Percentiles rank a stretch among this genome's conserved stretches.
Evolutionary conservation across 2,329 filamentous ascomycete genomes (phyloP).

Genomic region (Neophaeococcomyces aloes): DNA sequence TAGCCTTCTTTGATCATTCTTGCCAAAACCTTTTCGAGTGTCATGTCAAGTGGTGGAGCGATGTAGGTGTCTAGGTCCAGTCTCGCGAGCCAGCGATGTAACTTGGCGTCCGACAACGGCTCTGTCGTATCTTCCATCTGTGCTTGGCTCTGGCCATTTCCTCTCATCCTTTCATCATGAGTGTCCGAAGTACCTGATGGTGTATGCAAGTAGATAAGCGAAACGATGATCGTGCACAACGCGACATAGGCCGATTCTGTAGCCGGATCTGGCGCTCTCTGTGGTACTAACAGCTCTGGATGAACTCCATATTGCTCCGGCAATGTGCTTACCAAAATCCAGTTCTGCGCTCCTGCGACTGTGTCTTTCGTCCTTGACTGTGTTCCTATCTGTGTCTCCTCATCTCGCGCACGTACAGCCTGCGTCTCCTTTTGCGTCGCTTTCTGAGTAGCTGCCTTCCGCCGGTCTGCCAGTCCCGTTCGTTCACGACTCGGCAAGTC

Average conservation of each 20-base stretch:
- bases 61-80: conserved; percentile 67
- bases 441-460: conserved; percentile 15
- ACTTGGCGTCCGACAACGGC: conserved; percentile 60
- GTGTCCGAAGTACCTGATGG: conserved; percentile 38
- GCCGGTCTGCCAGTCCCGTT: conserved; percentile 50
- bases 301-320: conserved; percentile 52
- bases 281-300: conserved; percentile 58
- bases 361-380: conserved; percentile 35
- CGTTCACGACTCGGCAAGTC: conserved; percentile 77
- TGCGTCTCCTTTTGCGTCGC: conserved; percentile 46
- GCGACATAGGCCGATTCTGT: conserved; percentile 71
- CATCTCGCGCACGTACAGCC: conserved; percentile 37
- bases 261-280: conserved; percentile 52
- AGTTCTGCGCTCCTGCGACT: conserved; percentile 49
- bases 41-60: conserved; percentile 35
- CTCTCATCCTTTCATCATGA: conserved; percentile 23
- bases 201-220: conserved; percentile 60
- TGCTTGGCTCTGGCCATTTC: not conserved
- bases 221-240: conserved; percentile 69
- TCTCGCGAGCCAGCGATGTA: conserved; percentile 63
- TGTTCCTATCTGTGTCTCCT: not conserved
- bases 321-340: conserved; percentile 65
- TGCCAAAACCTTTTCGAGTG: conserved; percentile 63
- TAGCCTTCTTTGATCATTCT: conserved; percentile 75
- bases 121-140: not conserved